Evolutionary conservation across 192 early-diverging fungal species (phyloP), one percentile per base, ranked within the genome.

Genomic region (Backusella sp.): DNA sequence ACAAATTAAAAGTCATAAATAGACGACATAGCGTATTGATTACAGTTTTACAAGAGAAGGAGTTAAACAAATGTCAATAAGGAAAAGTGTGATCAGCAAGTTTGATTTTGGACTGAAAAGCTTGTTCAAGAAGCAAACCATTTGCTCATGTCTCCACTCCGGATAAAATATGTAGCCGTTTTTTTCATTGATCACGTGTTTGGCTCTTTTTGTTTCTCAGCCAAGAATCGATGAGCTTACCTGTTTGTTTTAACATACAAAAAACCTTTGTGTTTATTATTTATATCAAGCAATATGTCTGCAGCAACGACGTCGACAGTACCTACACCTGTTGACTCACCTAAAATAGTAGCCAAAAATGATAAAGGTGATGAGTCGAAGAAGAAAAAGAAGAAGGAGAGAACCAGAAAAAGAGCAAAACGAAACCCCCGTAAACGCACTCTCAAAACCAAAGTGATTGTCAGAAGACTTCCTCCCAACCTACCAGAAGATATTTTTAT

Each of bases 381-480:
- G 12, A 44, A 77, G 44, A 36, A 32, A 21, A 81, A 77, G 46
- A 70, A 77, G 34, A 77, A 77, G 46, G 34, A 52, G 53, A 67
- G 68, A 69, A 52, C 49, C 3, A 76, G 30, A 39, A 79, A 74
- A 53, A 77, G 77, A 66, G 37, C 76, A n/a, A 83, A 77, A 30
- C 67, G 72, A 11, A 34, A 39, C 9, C 36, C 68, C 12, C 53
- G 79, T n/a, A 86, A 88, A 59, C 70, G 39, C 46, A 66, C 37
- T 9, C 37, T 75, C 6, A 88, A 87, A 68, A 88, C 86, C 56
- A 96, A 96, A 79, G 86, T 95, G 19, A 88, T 96, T 14, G 86
- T 96, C 6, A 85, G 94, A 35, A 80, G 92, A 21, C 83, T 96
- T 15, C 94, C 94, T 11, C 92, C 94, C 30, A 90, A 89, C 68